A percentile compares a stretch with the other conserved stretches of the same genome.
These are phyloP conservation scores for Paspalum notatum DNA, from an alignment of 176 grass and related monocot species.

Conservation along the genomic window DNA sequence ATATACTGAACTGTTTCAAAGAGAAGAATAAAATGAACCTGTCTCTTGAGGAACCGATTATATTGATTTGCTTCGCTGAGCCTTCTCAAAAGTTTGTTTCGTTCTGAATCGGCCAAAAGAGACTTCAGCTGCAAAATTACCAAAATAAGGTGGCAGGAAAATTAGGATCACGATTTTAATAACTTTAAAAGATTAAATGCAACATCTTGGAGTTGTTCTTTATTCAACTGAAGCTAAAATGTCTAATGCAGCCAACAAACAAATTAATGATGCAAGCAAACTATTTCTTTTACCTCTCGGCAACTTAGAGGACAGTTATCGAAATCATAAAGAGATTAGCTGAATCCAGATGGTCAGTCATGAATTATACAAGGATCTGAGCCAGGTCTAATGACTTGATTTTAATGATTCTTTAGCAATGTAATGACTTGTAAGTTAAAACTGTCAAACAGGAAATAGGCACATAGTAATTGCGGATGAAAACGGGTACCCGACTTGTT, in stretches of 20 bases:
- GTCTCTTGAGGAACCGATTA: constrained; percentile 90
- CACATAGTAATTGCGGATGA: neutral
- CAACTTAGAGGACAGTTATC: neutral
- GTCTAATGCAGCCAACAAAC: neutral
- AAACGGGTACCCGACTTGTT: no score
- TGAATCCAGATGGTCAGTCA: neutral
- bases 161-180: neutral
- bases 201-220: constrained; percentile 4
- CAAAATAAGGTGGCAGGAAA: constrained; percentile 17
- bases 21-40: constrained; percentile 52
- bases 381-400: neutral
- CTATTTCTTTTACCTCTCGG: neutral
- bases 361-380: constrained; percentile 8
- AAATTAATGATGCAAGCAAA: neutral
- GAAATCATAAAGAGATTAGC: constrained; percentile 3
- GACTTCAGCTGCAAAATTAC: constrained; percentile 76
- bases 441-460: neutral
- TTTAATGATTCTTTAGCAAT: neutral
- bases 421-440: neutral
- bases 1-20: neutral
- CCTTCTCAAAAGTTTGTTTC: constrained; percentile 73
- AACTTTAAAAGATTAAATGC: neutral
- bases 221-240: neutral
- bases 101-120: constrained; percentile 79
- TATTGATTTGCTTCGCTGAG: constrained; percentile 98